Percentiles rank a stretch among this genome's conserved stretches.
Evolutionary conservation across 495 filamentous ascomycete genomes (phyloP).

Genomic region (Lophiotrema nucula): DNA sequence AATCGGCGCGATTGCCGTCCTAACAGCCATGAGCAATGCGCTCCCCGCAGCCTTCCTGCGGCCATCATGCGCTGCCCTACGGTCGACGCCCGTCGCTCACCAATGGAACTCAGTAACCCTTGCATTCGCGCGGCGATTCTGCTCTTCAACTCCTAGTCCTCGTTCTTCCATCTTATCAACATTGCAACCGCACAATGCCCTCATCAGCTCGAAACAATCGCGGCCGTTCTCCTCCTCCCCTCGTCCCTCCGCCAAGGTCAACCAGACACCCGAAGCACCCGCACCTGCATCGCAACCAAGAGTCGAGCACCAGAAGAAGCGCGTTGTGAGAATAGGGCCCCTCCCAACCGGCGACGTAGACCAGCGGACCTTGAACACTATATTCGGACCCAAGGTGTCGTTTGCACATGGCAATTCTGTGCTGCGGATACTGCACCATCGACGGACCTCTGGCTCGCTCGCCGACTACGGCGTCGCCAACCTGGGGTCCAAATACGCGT

Average conservation of each 20-base stretch:
- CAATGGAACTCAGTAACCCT: constrained; percentile 25
- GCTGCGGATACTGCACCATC: constrained; percentile 67
- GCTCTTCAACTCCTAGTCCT: neutral
- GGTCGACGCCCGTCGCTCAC: constrained; percentile 1
- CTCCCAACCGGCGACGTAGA: constrained; percentile 36
- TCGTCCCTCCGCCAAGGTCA: constrained; percentile 5
- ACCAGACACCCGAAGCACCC: neutral
- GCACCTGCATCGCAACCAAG: neutral
- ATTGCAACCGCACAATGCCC: neutral
- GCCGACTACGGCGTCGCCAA: constrained; percentile 49
- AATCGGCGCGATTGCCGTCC: too few relatives aligned
- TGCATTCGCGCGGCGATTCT: constrained; percentile 24
- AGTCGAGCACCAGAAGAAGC: constrained; percentile 4
- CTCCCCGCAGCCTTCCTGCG: constrained; percentile 34
- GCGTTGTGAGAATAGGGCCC: constrained; percentile 22
- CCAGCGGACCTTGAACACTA: constrained; percentile 44
- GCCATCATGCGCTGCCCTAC: constrained; percentile 32
- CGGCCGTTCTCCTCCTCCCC: constrained; percentile 23
- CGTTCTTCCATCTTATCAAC: neutral
- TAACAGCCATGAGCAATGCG: constrained; percentile 41
- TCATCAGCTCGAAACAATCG: neutral
- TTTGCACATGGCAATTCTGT: constrained; percentile 60
- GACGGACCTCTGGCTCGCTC: constrained; percentile 72
- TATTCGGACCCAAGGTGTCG: constrained; percentile 61
- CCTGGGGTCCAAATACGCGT: constrained; percentile 27